Evolutionary conservation across 2,329 filamentous ascomycete species (phyloP).

Genomic region (Fusarium praegraminearum): DNA sequence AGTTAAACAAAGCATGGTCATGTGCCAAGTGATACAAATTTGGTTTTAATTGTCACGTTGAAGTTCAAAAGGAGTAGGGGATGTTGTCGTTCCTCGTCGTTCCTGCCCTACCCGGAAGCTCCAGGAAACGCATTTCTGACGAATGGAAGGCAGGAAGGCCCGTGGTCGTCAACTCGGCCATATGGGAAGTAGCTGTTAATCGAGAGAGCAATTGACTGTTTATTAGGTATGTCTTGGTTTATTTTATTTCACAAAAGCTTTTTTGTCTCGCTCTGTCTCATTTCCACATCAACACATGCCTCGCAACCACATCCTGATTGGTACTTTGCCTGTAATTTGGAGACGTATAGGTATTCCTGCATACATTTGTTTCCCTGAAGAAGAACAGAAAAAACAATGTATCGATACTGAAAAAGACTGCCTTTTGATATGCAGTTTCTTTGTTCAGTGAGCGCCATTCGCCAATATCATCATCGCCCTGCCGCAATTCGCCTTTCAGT

Average conservation of each 20-base stretch:
- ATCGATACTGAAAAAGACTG: not conserved
- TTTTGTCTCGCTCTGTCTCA: slow-evolving; percentile 22
- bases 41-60: not conserved
- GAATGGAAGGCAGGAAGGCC: not conserved
- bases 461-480: not conserved
- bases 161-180: not conserved
- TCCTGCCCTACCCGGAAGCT: not conserved
- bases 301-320: slow-evolving; percentile 32
- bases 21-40: not conserved
- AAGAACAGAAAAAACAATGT: not conserved
- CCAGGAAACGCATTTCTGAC: not conserved
- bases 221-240: slow-evolving; percentile 16
- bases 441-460: not conserved
- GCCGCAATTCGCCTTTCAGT: not conserved
- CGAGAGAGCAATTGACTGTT: not conserved
- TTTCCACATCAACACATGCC: slow-evolving; percentile 3
- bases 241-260: not conserved
- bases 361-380: not conserved
- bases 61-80: not conserved
- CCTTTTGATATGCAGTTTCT: not conserved
- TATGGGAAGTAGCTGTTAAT: not conserved
- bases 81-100: not conserved
- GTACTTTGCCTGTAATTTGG: not conserved
- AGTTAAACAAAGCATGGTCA: not conserved
- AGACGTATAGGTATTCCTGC: not conserved